phyloP scores from a whole-genome alignment of 1,139 yeast species.

The Candida smagusa region DNA sequence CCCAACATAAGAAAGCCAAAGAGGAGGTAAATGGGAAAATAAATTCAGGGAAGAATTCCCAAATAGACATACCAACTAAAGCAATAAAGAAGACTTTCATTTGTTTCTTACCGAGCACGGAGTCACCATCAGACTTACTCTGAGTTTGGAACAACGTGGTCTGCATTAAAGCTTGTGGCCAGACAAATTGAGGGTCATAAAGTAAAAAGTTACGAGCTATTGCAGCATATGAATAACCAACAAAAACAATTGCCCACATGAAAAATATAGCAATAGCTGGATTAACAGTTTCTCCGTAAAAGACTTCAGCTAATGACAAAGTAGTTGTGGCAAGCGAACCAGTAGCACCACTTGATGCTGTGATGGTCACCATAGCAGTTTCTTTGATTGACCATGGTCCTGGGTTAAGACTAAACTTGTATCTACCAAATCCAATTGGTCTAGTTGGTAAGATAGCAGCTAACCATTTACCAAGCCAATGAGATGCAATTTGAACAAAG shows the following conservation, averaged over 20 bases:
- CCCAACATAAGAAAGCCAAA: conserved; percentile 19
- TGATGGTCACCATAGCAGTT: conserved; percentile 18
- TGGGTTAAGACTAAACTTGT: conserved; percentile 14
- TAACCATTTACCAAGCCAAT: conserved; percentile 20
- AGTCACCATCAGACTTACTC: conserved; percentile 8
- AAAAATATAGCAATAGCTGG: conserved; percentile 14
- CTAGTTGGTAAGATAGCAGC: conserved; percentile 13
- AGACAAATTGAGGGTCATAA: conserved; percentile 15
- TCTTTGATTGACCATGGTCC: conserved; percentile 21
- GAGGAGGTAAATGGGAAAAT: conserved; percentile 18
- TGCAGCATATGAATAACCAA: conserved; percentile 20
- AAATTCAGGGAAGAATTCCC: conserved; percentile 22
- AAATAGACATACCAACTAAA: conserved; percentile 25
- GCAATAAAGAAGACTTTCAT: conserved; percentile 22
- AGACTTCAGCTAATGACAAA: conserved; percentile 16
- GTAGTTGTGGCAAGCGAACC: conserved; percentile 19
- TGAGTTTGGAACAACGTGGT: conserved; percentile 18
- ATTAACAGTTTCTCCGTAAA: conserved; percentile 14
- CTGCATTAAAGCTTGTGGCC: conserved; percentile 21
- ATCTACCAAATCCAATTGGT: conserved; percentile 6
- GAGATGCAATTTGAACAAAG: conserved; percentile 19
- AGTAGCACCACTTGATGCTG: conserved; percentile 20
- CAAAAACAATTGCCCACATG: conserved; percentile 19
- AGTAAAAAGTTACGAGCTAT: conserved; percentile 15
- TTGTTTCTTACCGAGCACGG: conserved; percentile 10